Base-by-base conservation (phyloP, 192 early-diverging fungal genomes). In the Dissophora ornata region DNA sequence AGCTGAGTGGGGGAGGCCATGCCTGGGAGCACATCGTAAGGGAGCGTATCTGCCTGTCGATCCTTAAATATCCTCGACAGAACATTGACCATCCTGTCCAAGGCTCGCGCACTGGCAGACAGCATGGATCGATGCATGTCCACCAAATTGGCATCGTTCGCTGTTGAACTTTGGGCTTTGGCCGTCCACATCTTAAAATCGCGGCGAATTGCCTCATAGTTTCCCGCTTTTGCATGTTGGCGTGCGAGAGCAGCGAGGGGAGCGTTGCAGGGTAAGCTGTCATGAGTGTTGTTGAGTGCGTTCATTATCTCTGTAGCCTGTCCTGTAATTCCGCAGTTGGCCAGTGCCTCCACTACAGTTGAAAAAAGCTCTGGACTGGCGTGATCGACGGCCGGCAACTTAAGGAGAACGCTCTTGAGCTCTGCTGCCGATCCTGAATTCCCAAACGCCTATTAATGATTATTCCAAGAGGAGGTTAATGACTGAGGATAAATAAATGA, bases 201-300 rank as follows among this genome's bases (percentile, higher is more conserved):
- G 1, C 19, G 34, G 18, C 57, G 51, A 45, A 77, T 51, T 4
- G 58, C 42, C 29, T 67, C 73, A 62, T 67, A 77, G 45, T 77
- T 49, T 29, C 73, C 73, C 0, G 19, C 42, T 36, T 67, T 77
- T n/a, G 59, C 63, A 62, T 67, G 58, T n/a, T 67, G 73, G 24
- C 63, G 57, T 15, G 57, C 57, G 30, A 77, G 19, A 2, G 73
- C 57, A 1, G 59, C 45, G 19, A 77, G 49, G 0, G 73, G 73
- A 4, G 8, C 13, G 49, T 62, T 62, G 1, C 64, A 62, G 15
- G 73, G 46, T n/a, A 77, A n/a, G 0, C 41, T 30, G 21, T 62
- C 19, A 22, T 32, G 42, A n/a, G 64, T 60, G 21, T 22, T 19
- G 3, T 42, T 49, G 8, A 77, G 36, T 0, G 65, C 57, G 10